phyloP scores from a whole-genome alignment of 169 alveolate species.

The Cryptosporidium ubiquitum region DNA sequence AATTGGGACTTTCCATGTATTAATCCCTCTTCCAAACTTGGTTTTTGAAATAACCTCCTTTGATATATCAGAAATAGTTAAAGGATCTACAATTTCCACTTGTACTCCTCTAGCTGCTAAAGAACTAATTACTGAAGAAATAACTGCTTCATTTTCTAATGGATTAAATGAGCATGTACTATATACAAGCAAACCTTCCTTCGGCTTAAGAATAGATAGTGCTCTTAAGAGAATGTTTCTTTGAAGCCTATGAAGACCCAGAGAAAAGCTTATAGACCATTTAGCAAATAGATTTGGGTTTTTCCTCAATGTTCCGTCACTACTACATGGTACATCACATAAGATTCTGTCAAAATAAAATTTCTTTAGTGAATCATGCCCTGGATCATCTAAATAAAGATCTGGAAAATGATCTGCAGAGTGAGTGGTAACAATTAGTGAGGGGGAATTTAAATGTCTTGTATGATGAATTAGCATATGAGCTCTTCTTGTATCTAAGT shows the following conservation, averaged over 20 bases:
- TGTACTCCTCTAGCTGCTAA: constrained; percentile 58
- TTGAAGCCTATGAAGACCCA: constrained; percentile 85
- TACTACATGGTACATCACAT: constrained; percentile 96
- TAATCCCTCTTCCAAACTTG: constrained; percentile 78
- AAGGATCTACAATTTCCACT: constrained; percentile 80
- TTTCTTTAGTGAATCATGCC: constrained; percentile 61
- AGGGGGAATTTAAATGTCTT: constrained; percentile 86
- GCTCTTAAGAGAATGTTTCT: constrained; percentile 86
- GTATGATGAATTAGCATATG: constrained; percentile 93
- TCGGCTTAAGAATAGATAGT: constrained; percentile 82
- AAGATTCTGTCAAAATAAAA: constrained; percentile 88
- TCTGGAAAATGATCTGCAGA: constrained; percentile 91
- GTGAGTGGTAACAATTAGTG: constrained; percentile 87
- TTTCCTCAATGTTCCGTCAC: constrained; percentile 96
- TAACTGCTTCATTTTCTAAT: constrained; percentile 95
- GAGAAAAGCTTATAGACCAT: constrained; percentile 88
- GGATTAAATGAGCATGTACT: constrained; percentile 95
- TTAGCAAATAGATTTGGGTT: constrained; percentile 88
- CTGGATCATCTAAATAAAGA: constrained; percentile 70
- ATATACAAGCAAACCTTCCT: constrained; percentile 91
- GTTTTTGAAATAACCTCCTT: constrained; percentile 78
- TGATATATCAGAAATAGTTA: constrained; percentile 82
- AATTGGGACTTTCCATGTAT: constrained; percentile 78
- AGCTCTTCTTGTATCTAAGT: constrained; percentile 92
- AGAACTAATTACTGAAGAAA: constrained; percentile 81